These are phyloP conservation scores for Xerocomellus dryophilus DNA, from an alignment of 768 basidiomycete species.

Conservation along the genomic window DNA sequence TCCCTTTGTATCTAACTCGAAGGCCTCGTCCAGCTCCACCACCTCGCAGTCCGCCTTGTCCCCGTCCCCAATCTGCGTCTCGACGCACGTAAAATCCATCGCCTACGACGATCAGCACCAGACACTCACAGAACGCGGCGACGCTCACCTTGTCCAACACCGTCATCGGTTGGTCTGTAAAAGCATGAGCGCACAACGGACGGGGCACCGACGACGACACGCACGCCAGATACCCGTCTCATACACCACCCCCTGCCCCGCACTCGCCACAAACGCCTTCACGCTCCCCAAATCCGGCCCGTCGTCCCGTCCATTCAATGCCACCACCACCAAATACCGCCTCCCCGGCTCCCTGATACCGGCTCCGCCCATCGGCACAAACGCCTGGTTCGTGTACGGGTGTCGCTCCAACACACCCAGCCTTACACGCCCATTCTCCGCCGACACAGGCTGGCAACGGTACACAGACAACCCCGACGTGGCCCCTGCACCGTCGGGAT, in stretches of 20 bases:
- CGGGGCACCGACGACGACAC: constrained; percentile 32
- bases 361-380: constrained; percentile 86
- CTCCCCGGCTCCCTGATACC: constrained; percentile 42
- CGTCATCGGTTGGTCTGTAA: constrained; percentile 88
- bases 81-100: constrained; percentile 85
- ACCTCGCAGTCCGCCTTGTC: constrained; percentile 83
- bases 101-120: constrained; percentile 35
- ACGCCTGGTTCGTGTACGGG: constrained; percentile 84
- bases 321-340: constrained; percentile 82
- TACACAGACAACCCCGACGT: constrained; percentile 79
- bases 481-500: constrained; percentile 55
- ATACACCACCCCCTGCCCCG: constrained; percentile 85
- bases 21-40: constrained; percentile 50
- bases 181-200: constrained; percentile 2
- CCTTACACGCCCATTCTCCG: constrained; percentile 47
- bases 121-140: not conserved
- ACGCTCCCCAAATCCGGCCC: constrained; percentile 71
- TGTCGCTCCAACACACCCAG: constrained; percentile 86
- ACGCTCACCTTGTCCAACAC: constrained; percentile 62
- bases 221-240: constrained; percentile 85
- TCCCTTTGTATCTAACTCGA: no score
- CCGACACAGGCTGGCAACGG: constrained; percentile 59
- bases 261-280: constrained; percentile 78
- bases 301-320: constrained; percentile 72
- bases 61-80: constrained; percentile 88